Base-by-base conservation (phyloP, 176 grass and related monocot genomes). In the Avena insularis region DNA sequence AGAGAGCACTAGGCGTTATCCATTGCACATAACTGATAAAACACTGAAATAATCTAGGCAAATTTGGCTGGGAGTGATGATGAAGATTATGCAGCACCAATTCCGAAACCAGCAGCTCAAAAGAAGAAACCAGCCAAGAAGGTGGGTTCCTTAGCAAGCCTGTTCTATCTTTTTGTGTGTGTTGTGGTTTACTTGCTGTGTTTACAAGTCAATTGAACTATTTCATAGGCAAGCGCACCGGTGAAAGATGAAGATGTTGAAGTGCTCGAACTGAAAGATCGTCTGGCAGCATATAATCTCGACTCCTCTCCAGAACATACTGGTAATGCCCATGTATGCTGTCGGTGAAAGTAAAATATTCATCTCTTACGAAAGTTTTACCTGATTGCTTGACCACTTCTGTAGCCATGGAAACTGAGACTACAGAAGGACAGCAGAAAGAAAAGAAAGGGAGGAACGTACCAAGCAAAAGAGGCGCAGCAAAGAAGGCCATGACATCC, bases 391-490 rank as follows among this genome's bases (percentile, higher is more conserved):
- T 80, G 47, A 58, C 71, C 80, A 72, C 51, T 67, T 89, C 47
- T 83, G 40, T 68, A 90, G 93, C 85, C 38, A 95, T 90, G 87
- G 88, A 92, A 50, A 58, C 81, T 29, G 87, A 83, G 27, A 59
- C 33, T 35, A 11, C 76, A 12, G 83, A 67, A 54, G 69, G 16
- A 35, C 38, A 59, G 1, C 83, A 84, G 50, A 62, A 73, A 72
- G 84, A 5, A 54, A 67, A 50, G 2, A 38, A 64, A 65, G 87
- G 57, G 5, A 75, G 17, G 77, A 91, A 93, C 17, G 89, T 31
- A 67, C 53, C 84, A 16, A 86, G 72, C 73, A 90, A 83, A 91
- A 91, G 85, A 80, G 86, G 90, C 3, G 83, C 79, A 47, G 75
- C 67, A 88, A 91, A 71, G 35, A 91, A 89, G 66, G 80, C 54